Conservation (phyloP, 306 rosid genomes). For the Gastrolobium bilobum region DNA sequence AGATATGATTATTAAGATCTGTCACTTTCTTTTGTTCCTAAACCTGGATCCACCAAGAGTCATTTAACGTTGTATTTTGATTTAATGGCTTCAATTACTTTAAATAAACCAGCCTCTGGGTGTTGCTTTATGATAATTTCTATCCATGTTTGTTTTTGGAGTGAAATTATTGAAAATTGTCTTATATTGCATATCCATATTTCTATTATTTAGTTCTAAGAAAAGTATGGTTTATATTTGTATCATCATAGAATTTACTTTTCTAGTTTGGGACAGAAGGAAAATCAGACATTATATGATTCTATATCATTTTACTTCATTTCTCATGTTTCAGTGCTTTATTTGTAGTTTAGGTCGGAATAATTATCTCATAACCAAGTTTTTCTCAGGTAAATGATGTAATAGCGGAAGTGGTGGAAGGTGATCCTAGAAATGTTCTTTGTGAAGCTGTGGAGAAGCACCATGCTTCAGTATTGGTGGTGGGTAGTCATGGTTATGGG, state of each 20-base stretch:
- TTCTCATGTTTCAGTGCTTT: neutral
- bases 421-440: conserved; percentile 79
- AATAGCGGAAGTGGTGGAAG: conserved; percentile 64
- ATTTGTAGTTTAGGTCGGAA: neutral
- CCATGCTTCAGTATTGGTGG: conserved; percentile 75
- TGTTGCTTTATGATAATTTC: neutral
- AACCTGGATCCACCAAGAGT: neutral
- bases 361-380: conserved; percentile 13
- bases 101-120: neutral
- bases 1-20: neutral
- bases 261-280: neutral
- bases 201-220: neutral
- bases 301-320: neutral
- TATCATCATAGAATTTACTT: neutral
- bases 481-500: conserved; percentile 90
- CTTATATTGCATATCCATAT: neutral
- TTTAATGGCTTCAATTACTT: neutral
- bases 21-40: neutral
- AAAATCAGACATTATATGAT: neutral
- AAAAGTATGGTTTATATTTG: neutral
- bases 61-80: conserved; percentile 1
- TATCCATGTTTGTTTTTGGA: neutral
- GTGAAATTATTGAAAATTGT: neutral
- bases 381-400: conserved; percentile 61
- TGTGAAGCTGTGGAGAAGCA: conserved; percentile 74